phyloP scores from a whole-genome alignment of 179 eudicot species.

The Sideroxylon spinosum region DNA sequence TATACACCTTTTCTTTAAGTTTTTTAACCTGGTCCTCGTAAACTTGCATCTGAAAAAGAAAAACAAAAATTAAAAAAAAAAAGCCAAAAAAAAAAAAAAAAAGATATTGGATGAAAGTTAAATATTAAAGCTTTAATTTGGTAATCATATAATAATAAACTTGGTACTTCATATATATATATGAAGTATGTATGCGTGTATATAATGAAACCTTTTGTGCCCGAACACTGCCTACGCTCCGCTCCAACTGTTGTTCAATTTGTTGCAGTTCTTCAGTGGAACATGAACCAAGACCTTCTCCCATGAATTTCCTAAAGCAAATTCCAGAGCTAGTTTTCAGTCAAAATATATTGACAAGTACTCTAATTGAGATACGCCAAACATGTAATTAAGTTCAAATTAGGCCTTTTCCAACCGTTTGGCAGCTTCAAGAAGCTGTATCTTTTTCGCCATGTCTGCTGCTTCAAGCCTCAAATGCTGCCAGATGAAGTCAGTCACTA shows the following conservation, averaged over 20 bases:
- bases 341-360: no score
- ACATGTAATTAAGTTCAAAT: no score
- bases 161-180: no score
- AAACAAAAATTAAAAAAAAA: no score
- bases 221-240: slow-evolving; percentile 49
- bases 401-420: slow-evolving; percentile 41
- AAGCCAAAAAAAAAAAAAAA: no score
- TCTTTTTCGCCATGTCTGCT: slow-evolving; percentile 52
- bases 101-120: no score
- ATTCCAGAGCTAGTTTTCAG: no score
- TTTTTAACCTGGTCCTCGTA: slow-evolving; percentile 48
- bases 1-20: slow-evolving; percentile 56
- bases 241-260: slow-evolving; percentile 64
- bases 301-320: slow-evolving; percentile 50
- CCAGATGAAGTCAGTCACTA: background rate
- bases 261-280: slow-evolving; percentile 53
- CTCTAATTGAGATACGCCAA: background rate
- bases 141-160: no score
- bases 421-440: slow-evolving; percentile 55
- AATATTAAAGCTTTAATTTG: background rate
- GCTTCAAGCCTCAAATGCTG: slow-evolving; percentile 63
- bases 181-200: no score
- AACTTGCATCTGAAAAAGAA: slow-evolving; percentile 41
- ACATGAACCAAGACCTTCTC: slow-evolving; percentile 62
- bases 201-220: slow-evolving; percentile 77